Evolutionary conservation across 2,329 filamentous ascomycete genomes (phyloP), one percentile per base, ranked within the genome.

Genomic region (Sporothrix pallida): DNA sequence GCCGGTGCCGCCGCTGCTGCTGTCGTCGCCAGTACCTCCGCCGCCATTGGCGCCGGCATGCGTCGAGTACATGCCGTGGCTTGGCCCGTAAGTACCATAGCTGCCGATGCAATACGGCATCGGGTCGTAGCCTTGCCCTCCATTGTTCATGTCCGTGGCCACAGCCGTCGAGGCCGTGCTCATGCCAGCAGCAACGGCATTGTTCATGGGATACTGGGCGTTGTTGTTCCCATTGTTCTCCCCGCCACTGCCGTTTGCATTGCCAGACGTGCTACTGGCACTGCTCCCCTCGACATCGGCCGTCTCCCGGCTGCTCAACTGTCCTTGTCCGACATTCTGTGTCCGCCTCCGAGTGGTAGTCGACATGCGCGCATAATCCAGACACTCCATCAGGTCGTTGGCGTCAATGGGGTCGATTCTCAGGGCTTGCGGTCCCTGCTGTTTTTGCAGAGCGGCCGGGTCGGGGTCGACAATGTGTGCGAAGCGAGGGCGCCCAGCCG

Each of bases 11-110:
- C 50, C 50, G 20, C 50, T 54, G 17, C 50, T 54, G 17, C 50
- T 54, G 50, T 54, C 50, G 20, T 20, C 50, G 15, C 50, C 50
- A 8, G 50, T 9, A 3, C 50, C 50, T 20, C 50, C 50, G 3
- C 17, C 50, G 15, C 50, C n/a, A 3, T 54, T 17, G 9, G n/a
- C n/a, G 23, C 52, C 52, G 17, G 15, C 52, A 20, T 23, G 52
- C n/a, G 52, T 54, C n/a, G 52, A n/a, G 10, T 54, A 54, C n/a
- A 54, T 54, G 52, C 52, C 52, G 52, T 54, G 52, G n/a, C 52
- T 8, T n/a, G 52, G 50, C 1, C 50, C 50, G 20, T 54, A 54
- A 3, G n/a, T 8, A 2, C 52, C 52, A 15, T 54, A 54, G 52
- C n/a, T 54, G 52, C 17, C 17, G 5, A 54, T 17, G 6, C 52